Percentiles rank a stretch among this genome's conserved stretches.
These are phyloP conservation scores for Ophiostoma populinum DNA, from an alignment of 2,329 filamentous ascomycete species.

Conservation along the genomic window DNA sequence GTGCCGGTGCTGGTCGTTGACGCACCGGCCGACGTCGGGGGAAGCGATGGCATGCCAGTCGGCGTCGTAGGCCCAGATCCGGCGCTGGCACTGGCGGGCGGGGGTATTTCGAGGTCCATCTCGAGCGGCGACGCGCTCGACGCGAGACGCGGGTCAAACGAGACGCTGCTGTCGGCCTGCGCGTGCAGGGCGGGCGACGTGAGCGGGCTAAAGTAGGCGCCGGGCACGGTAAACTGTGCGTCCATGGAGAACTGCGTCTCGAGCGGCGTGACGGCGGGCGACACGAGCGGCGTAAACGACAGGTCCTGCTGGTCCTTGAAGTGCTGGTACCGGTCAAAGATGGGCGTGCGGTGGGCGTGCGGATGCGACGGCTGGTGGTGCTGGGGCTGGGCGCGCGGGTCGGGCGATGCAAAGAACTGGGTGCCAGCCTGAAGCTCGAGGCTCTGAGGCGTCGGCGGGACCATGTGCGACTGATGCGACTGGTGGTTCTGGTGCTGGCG, in stretches of 20 bases:
- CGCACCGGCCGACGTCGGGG: neutral
- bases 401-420: constrained; percentile 43
- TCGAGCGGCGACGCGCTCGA: constrained; percentile 33
- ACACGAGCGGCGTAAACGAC: constrained; percentile 65
- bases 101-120: constrained; percentile 32
- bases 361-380: constrained; percentile 33
- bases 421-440: constrained; percentile 51
- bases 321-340: constrained; percentile 50
- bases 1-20: too few species aligned
- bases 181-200: constrained; percentile 67
- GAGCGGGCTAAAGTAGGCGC: constrained; percentile 66
- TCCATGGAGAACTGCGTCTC: constrained; percentile 52
- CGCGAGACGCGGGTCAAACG: constrained; percentile 28
- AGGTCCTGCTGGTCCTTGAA: constrained; percentile 59
- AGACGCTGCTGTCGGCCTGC: constrained; percentile 36
- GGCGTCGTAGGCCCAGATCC: neutral
- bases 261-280: constrained; percentile 67
- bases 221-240: constrained; percentile 42
- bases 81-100: constrained; percentile 8
- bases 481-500: constrained; percentile 35
- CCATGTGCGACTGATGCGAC: too few species aligned
- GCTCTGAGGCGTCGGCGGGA: constrained; percentile 68
- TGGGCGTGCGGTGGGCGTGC: constrained; percentile 17
- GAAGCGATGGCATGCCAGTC: neutral
- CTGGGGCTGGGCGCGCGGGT: constrained; percentile 28